These are phyloP conservation scores for Scutellospora calospora DNA, from an alignment of 371 early-diverging fungal species.

Conservation along the genomic window DNA sequence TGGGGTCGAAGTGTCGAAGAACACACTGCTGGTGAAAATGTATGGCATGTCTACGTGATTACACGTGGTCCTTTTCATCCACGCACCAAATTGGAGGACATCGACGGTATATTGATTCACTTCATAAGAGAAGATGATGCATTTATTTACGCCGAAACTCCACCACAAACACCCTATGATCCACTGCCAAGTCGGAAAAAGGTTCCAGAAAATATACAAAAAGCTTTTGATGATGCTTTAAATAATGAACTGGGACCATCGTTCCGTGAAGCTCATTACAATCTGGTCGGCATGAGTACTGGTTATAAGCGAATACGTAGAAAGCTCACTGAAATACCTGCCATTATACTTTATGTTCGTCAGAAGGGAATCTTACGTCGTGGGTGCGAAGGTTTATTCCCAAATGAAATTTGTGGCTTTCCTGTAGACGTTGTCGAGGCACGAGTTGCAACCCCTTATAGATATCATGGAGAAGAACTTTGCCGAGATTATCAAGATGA, in stretches of 20 bases:
- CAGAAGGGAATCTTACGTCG: constrained; percentile 35
- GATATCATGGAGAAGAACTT: background rate
- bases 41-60: constrained; percentile 24
- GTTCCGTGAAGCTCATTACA: constrained; percentile 29
- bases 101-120: constrained; percentile 4
- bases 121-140: constrained; percentile 14
- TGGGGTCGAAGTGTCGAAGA: constrained; percentile 36
- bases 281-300: constrained; percentile 39
- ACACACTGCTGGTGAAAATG: background rate
- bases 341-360: constrained; percentile 34
- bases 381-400: constrained; percentile 16
- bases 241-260: constrained; percentile 20
- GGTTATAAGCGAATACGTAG: constrained; percentile 21
- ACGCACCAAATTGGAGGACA: background rate
- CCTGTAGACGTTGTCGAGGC: constrained; percentile 34
- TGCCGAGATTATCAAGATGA: constrained; percentile 13
- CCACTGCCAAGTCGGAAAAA: background rate
- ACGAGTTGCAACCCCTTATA: constrained; percentile 23
- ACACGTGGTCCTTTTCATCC: background rate
- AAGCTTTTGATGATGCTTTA: constrained; percentile 36
- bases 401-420: constrained; percentile 16
- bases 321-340: constrained; percentile 24
- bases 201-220: constrained; percentile 9
- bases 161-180: constrained; percentile 4
- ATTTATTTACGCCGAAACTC: background rate